Conservation (phyloP, 345 rosid genomes). For the Brassica rapa region DNA sequence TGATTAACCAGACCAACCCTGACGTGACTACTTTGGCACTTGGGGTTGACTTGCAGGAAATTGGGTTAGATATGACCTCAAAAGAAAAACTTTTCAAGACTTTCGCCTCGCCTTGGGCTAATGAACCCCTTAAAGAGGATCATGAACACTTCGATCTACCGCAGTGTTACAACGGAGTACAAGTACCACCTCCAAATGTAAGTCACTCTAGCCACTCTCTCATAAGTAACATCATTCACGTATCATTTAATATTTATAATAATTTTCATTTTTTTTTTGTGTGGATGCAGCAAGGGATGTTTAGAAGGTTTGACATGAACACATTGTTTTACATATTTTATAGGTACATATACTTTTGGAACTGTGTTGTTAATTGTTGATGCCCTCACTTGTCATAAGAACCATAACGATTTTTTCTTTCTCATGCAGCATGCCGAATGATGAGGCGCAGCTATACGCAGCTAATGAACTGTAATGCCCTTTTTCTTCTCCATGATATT, state of each 20-base stretch:
- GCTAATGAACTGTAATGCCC: conserved; percentile 86
- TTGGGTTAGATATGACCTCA: conserved; percentile 86
- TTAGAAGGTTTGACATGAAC: conserved; percentile 61
- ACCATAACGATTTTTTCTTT: neutral
- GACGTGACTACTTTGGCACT: conserved; percentile 73
- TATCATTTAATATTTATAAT: neutral
- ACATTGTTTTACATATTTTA: conserved; percentile 82
- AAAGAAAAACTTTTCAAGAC: conserved; percentile 80
- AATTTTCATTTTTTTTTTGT: neutral
- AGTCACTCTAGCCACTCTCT: conserved; percentile 27
- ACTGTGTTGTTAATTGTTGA: conserved; percentile 6
- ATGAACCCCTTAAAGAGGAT: conserved; percentile 87
- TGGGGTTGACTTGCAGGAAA: conserved; percentile 83
- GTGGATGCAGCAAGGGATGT: conserved; percentile 77
- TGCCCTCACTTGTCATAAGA: conserved; percentile 8
- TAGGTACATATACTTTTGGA: conserved; percentile 53
- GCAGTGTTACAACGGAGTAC: conserved; percentile 73
- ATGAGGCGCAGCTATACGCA: conserved; percentile 83
- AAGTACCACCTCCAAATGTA: conserved; percentile 71
- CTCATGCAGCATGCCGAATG: conserved; percentile 89
- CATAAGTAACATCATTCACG: conserved; percentile 1
- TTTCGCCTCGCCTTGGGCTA: conserved; percentile 96
- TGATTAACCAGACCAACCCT: conserved; percentile 69
- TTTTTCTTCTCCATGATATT: conserved; percentile 12
- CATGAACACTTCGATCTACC: conserved; percentile 89